phyloP scores from a whole-genome alignment of 2,329 filamentous ascomycete genomes.

The Ophiostoma triangulosporum region DNA sequence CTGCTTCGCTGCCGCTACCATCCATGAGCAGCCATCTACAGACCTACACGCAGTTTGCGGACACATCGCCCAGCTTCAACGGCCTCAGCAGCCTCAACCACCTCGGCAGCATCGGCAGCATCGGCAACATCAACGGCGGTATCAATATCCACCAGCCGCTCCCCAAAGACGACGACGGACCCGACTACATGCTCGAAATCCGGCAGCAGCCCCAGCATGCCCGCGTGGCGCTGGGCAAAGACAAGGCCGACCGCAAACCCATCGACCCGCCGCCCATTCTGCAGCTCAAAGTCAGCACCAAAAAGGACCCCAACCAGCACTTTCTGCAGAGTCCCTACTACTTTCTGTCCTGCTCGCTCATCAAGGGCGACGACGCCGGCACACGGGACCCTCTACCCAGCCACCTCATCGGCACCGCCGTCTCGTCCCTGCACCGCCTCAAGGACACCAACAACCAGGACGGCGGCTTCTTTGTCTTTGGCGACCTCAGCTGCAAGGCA shows the following conservation, averaged over 20 bases:
- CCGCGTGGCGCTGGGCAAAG: conserved; percentile 57
- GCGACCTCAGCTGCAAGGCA: conserved; percentile 66
- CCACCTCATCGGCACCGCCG: conserved; percentile 55
- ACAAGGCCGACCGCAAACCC: conserved; percentile 71
- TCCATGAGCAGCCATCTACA: conserved; percentile 13
- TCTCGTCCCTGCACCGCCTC: conserved; percentile 69
- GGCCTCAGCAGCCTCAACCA: background rate
- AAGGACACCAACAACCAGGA: conserved; percentile 68
- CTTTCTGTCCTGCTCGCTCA: conserved; percentile 32
- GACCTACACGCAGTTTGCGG: conserved; percentile 11
- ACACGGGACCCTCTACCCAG: conserved; percentile 28
- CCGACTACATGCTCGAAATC: conserved; percentile 26
- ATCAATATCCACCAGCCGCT: conserved; percentile 1
- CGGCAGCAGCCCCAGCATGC: conserved; percentile 55
- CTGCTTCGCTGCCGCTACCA: conserved; percentile 2
- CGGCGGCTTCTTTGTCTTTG: conserved; percentile 82
- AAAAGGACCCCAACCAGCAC: conserved; percentile 32
- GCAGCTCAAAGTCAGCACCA: conserved; percentile 43
- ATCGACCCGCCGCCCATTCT: conserved; percentile 80
- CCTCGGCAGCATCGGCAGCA: background rate
- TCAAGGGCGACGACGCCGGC: conserved; percentile 29
- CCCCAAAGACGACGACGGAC: conserved; percentile 10
- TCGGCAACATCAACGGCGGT: background rate
- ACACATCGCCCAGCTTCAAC: conserved; percentile 5
- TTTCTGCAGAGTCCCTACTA: conserved; percentile 42